Evolutionary conservation across 140 eudicot genomes (phyloP).

Genomic region (Flaveria floridana): DNA sequence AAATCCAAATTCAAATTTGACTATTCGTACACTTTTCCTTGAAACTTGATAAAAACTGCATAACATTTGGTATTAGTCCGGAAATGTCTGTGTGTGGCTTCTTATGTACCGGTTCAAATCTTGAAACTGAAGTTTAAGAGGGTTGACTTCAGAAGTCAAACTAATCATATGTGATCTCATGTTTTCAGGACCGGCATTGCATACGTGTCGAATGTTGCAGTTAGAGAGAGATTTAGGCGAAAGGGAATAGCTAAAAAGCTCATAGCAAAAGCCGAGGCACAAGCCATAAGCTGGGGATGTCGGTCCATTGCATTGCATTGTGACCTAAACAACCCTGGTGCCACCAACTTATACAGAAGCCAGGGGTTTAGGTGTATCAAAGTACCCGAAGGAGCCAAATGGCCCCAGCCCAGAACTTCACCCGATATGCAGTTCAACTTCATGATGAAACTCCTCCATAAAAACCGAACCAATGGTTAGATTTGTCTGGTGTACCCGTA

Average conservation of each 20-base stretch:
- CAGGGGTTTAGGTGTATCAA: slow-evolving; percentile 65
- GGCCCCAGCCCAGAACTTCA: slow-evolving; percentile 85
- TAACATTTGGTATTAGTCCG: background rate
- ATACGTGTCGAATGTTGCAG: slow-evolving; percentile 83
- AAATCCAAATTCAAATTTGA: background rate
- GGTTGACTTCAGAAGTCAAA: slow-evolving; percentile 23
- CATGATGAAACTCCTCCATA: slow-evolving; percentile 77
- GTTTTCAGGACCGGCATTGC: slow-evolving; percentile 78
- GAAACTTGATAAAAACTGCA: background rate
- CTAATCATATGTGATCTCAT: background rate
- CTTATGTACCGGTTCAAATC: background rate
- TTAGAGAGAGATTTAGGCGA: slow-evolving; percentile 62
- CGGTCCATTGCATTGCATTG: slow-evolving; percentile 82
- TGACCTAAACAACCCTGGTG: slow-evolving; percentile 69
- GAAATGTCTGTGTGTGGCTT: background rate
- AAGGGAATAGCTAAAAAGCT: slow-evolving; percentile 86
- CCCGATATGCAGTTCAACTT: slow-evolving; percentile 70
- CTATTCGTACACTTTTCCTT: background rate
- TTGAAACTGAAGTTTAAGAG: slow-evolving; percentile 24
- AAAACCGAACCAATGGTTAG: slow-evolving; percentile 25
- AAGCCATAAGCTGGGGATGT: slow-evolving; percentile 85
- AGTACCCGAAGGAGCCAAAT: slow-evolving; percentile 78
- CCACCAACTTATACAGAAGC: slow-evolving; percentile 54
- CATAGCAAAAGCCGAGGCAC: slow-evolving; percentile 72
- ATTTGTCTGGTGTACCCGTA: slow-evolving; percentile 1